Base-by-base conservation (phyloP, 2,329 filamentous ascomycete species). In the Colletotrichum endophyticum region DNA sequence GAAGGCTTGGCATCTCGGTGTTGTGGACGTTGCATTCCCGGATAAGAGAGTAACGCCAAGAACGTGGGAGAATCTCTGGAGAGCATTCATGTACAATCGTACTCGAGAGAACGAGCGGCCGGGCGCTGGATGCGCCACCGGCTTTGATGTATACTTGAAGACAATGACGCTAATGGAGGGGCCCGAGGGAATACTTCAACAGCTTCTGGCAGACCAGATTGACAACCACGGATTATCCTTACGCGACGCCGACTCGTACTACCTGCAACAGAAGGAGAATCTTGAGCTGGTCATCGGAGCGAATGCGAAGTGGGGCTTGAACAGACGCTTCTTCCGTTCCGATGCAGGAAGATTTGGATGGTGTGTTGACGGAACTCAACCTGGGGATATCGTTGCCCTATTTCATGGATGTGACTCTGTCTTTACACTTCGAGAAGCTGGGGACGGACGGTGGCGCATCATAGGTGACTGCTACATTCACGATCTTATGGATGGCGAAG, bases 261-360 rank as follows among this genome's bases (percentile, higher is more conserved):
- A 73, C 30, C 28, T 68, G 34, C 49, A 49, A 13, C 49, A 75
- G 32, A 75, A 68, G 28, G 30, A 32, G 16, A 27, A 16, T 5
- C 28, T 66, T 15, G 73, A 73, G 28, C 62, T 25, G 6, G 62
- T 75, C 19, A 16, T n/a, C 6, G 73, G 73, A 1, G 56, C 27
- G 1, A 28, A 75, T 8, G n/a, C 69, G 1, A 75, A 73, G 16
- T 75, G 69, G 69, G 6, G 12, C 16, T 64, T 67, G 8, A 72
- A 63, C 27, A 36, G 73, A 5, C 70, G 73, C n/a, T 75, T 75
- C 73, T 75, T 72, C 22, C 62, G 73, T 19, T 63, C 73, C 15
- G 32, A 39, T 13, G 56, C 8, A 7, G 63, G 73, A 8, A 13
- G 73, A 19, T 68, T 68, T 6, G 73, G 73, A 4, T 73, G 73